A percentile compares a stretch with the other conserved stretches of the same genome.
These are phyloP conservation scores for Backusella sp. DNA, from an alignment of 192 early-diverging fungal genomes.

Conservation along the genomic window DNA sequence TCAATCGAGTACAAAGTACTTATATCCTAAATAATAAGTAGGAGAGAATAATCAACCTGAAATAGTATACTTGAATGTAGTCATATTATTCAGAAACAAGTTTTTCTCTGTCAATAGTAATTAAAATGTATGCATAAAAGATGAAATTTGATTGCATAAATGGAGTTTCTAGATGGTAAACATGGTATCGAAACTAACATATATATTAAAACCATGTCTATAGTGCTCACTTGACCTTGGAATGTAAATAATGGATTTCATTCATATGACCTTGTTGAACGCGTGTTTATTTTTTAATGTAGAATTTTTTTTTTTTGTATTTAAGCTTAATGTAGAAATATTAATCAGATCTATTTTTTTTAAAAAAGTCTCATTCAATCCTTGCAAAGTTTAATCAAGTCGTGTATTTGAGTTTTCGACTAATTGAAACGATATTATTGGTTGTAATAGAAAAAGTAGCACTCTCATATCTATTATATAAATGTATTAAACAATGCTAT, in stretches of 20 bases:
- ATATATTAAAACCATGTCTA: background rate
- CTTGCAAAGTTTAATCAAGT: background rate
- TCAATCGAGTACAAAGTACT: too few relatives aligned
- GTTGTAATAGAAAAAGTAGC: background rate
- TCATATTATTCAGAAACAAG: too few relatives aligned
- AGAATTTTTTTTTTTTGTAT: too few relatives aligned
- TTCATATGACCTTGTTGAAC: background rate
- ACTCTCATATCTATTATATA: background rate
- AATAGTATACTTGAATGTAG: too few relatives aligned
- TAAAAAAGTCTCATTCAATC: background rate
- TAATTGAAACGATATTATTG: background rate
- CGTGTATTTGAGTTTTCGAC: background rate
- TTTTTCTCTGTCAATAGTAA: too few relatives aligned
- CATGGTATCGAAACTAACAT: background rate
- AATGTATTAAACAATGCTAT: background rate
- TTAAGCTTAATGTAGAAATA: background rate
- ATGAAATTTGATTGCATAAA: too few relatives aligned
- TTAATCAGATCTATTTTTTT: background rate
- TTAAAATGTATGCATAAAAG: too few relatives aligned
- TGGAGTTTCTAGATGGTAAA: too few relatives aligned
- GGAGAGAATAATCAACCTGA: too few relatives aligned
- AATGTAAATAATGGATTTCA: background rate
- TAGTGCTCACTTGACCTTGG: background rate
- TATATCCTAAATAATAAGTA: too few relatives aligned
- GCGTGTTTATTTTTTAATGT: background rate